phyloP scores from a whole-genome alignment of 768 basidiomycete species.

The Termitomyces sp. region DNA sequence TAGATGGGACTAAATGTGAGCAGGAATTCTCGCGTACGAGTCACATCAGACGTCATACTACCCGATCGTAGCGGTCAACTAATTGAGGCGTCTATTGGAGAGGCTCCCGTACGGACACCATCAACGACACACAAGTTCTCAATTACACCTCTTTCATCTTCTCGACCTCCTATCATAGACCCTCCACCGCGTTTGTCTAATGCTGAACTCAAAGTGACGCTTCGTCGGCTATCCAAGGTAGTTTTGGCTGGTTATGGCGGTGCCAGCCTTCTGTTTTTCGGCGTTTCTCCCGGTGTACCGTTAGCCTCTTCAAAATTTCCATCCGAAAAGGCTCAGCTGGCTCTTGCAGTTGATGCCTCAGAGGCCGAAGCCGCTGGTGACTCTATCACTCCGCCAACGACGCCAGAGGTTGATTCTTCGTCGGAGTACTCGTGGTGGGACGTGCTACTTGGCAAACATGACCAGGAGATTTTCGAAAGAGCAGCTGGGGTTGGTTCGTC shows the following conservation, averaged over 20 bases:
- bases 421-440: slow-evolving; percentile 77
- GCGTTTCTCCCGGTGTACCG: slow-evolving; percentile 41
- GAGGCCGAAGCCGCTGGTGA: slow-evolving; percentile 59
- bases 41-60: slow-evolving; percentile 68
- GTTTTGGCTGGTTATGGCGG: slow-evolving; percentile 84
- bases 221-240: slow-evolving; percentile 79
- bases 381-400: slow-evolving; percentile 15
- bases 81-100: slow-evolving; percentile 78
- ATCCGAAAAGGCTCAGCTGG: slow-evolving; percentile 56
- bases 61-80: slow-evolving; percentile 66
- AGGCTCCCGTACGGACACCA: slow-evolving; percentile 31
- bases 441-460: slow-evolving; percentile 72
- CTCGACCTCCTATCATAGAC: slow-evolving; percentile 3
- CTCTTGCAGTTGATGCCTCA: slow-evolving; percentile 62
- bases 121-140: slow-evolving; percentile 22
- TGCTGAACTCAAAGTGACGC: slow-evolving; percentile 55
- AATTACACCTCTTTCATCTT: slow-evolving; percentile 6
- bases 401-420: slow-evolving; percentile 13
- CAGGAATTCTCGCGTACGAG: slow-evolving; percentile 57
- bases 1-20: background rate
- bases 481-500: slow-evolving; percentile 34
- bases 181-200: slow-evolving; percentile 23
- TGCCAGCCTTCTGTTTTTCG: slow-evolving; percentile 76
- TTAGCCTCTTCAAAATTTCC: slow-evolving; percentile 34
- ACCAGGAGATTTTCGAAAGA: slow-evolving; percentile 75